Evolutionary conservation across 768 basidiomycete species (phyloP).

Genomic region (Boletus insuetus): DNA sequence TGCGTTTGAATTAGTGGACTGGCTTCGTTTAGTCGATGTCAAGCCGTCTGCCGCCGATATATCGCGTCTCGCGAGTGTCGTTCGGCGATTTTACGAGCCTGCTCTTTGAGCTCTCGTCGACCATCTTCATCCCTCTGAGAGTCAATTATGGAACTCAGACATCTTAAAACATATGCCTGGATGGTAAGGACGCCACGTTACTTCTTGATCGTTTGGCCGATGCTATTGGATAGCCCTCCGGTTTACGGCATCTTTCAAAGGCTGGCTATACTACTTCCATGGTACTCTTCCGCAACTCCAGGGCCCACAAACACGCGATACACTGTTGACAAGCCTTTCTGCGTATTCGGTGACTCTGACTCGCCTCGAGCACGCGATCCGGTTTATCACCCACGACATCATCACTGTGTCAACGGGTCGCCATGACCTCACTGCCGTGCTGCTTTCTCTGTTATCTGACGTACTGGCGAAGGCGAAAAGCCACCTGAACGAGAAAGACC

Average conservation of each 20-base stretch:
- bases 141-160: conserved; percentile 40
- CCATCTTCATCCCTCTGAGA: conserved; percentile 42
- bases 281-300: conserved; percentile 21
- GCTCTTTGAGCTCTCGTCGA: conserved; percentile 44
- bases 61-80: conserved; percentile 35
- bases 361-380: conserved; percentile 37
- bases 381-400: conserved; percentile 39
- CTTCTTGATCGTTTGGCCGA: not conserved
- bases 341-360: conserved; percentile 19
- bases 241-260: conserved; percentile 34
- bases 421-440: conserved; percentile 24
- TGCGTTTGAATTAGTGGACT: conserved; percentile 63
- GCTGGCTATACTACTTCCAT: conserved; percentile 47
- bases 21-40: conserved; percentile 49
- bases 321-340: conserved; percentile 38
- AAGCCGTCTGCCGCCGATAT: conserved; percentile 38
- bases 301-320: conserved; percentile 22
- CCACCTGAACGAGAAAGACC: conserved; percentile 29
- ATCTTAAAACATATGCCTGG: conserved; percentile 13
- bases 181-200: conserved; percentile 24
- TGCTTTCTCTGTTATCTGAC: conserved; percentile 40
- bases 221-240: conserved; percentile 6
- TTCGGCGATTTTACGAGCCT: conserved; percentile 43
- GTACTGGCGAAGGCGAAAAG: conserved; percentile 32
- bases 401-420: conserved; percentile 20